Evolutionary conservation across 495 filamentous ascomycete genomes (phyloP).

Genomic region (Ascobolus immersus): DNA sequence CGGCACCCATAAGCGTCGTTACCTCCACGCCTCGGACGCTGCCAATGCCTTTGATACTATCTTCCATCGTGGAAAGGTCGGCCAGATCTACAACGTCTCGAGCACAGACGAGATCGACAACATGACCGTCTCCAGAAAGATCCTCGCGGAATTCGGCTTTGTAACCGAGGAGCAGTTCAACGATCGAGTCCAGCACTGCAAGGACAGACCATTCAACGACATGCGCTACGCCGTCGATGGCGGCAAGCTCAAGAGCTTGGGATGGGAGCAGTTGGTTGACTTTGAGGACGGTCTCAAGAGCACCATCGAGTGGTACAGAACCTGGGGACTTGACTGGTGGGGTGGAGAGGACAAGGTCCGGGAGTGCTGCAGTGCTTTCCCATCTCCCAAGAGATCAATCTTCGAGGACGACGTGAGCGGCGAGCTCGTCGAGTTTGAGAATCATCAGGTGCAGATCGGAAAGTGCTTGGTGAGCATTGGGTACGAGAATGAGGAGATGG

Average conservation of each 20-base stretch:
- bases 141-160: slow-evolving; percentile 29
- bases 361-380: no score
- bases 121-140: slow-evolving; percentile 28
- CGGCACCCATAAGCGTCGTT: slow-evolving; percentile 38
- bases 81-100: slow-evolving; percentile 49
- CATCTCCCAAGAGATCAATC: no score
- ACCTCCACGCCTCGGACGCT: slow-evolving; percentile 45
- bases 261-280: slow-evolving; percentile 37
- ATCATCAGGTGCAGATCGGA: no score
- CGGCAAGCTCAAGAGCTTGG: slow-evolving; percentile 34
- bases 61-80: slow-evolving; percentile 38
- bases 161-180: slow-evolving; percentile 20
- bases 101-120: slow-evolving; percentile 43
- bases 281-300: slow-evolving; percentile 34
- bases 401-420: no score
- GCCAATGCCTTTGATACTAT: slow-evolving; percentile 58
- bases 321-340: slow-evolving; percentile 42
- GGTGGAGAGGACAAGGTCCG: no score
- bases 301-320: slow-evolving; percentile 48
- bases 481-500: no score
- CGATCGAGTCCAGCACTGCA: slow-evolving; percentile 36
- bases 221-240: slow-evolving; percentile 42
- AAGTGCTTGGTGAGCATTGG: no score
- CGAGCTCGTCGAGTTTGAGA: no score
- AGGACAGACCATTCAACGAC: slow-evolving; percentile 51